Evolutionary conservation across 805 yeast genomes (phyloP).

Genomic region (Candida sphagnicola): DNA sequence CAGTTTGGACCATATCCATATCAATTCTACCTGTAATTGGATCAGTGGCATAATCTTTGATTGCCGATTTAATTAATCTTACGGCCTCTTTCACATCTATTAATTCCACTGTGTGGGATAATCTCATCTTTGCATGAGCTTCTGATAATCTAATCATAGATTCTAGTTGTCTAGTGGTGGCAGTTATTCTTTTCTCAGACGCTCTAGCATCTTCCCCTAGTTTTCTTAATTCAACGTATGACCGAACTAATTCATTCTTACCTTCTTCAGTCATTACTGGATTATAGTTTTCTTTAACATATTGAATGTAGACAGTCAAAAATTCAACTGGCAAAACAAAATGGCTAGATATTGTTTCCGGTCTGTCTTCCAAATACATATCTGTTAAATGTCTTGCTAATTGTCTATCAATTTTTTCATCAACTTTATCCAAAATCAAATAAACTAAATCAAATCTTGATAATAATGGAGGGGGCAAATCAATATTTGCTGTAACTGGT

Average conservation of each 20-base stretch:
- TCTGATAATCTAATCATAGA: slow-evolving; percentile 92
- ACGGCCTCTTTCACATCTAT: slow-evolving; percentile 92
- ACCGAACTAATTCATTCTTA: slow-evolving; percentile 76
- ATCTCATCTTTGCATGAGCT: slow-evolving; percentile 96
- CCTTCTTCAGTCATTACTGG: slow-evolving; percentile 83
- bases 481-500: slow-evolving; percentile 94
- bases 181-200: slow-evolving; percentile 88
- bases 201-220: slow-evolving; percentile 88
- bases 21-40: slow-evolving; percentile 96
- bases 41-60: slow-evolving; percentile 97
- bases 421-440: slow-evolving; percentile 87
- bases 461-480: slow-evolving; percentile 90
- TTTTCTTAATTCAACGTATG: slow-evolving; percentile 91
- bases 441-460: slow-evolving; percentile 95
- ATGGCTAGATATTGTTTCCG: slow-evolving; percentile 61
- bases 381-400: slow-evolving; percentile 87
- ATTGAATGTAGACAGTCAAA: slow-evolving; percentile 83
- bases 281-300: slow-evolving; percentile 79
- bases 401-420: slow-evolving; percentile 77
- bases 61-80: slow-evolving; percentile 86
- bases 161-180: slow-evolving; percentile 96
- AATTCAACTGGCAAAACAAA: slow-evolving; percentile 84
- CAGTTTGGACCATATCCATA: slow-evolving; percentile 96
- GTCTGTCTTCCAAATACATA: slow-evolving; percentile 86
- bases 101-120: slow-evolving; percentile 65